phyloP scores from a whole-genome alignment of 73 alveolate species.

The Stentor coeruleus region DNA sequence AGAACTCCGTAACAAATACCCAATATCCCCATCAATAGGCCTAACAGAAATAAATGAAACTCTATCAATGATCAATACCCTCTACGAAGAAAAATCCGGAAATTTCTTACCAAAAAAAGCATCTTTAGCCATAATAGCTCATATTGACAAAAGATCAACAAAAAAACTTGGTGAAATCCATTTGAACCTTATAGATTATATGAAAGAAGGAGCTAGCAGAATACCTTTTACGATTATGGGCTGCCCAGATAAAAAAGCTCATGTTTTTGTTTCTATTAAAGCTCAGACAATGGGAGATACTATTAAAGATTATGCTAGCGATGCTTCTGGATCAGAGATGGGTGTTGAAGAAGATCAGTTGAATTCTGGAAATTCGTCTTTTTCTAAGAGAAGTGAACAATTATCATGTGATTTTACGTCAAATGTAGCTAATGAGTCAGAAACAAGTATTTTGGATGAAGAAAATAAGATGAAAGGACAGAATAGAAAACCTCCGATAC shows the following conservation, averaged over 20 bases:
- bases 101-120: background rate
- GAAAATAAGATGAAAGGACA: too few relatives aligned
- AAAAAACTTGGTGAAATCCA: background rate
- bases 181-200: background rate
- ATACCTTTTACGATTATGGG: background rate
- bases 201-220: background rate
- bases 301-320: background rate
- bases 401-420: too few relatives aligned
- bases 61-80: background rate
- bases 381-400: too few relatives aligned
- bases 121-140: background rate
- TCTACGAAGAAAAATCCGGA: conserved; percentile 21
- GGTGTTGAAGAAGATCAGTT: background rate
- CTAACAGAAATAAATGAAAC: background rate
- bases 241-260: conserved; percentile 7
- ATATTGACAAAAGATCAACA: background rate
- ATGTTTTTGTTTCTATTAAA: background rate
- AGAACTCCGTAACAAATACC: conserved; percentile 10
- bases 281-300: conserved; percentile 10
- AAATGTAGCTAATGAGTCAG: too few relatives aligned
- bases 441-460: too few relatives aligned
- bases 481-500: background rate
- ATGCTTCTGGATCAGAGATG: conserved; percentile 19
- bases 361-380: too few relatives aligned
- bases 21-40: conserved; percentile 6